These are phyloP conservation scores for Candida caryicola DNA, from an alignment of 805 yeast species.

Conservation along the genomic window DNA sequence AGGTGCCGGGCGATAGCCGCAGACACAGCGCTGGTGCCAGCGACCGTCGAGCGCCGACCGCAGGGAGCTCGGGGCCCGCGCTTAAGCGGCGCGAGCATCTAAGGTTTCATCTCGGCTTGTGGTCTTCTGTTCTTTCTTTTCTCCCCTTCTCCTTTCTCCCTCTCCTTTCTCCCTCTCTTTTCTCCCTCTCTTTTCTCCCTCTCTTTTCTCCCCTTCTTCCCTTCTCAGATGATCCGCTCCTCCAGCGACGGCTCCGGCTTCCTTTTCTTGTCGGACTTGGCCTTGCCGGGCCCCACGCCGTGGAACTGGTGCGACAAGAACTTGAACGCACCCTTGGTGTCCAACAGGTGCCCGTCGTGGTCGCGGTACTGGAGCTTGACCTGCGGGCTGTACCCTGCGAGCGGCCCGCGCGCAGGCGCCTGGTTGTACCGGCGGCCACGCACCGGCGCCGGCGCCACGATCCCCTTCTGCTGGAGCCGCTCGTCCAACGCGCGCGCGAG, in stretches of 20 bases:
- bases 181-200: conserved; percentile 6
- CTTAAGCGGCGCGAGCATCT: conserved; percentile 2
- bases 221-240: too few relatives aligned
- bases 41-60: too few relatives aligned
- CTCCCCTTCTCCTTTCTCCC: neutral
- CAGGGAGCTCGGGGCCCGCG: too few relatives aligned
- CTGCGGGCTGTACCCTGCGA: conserved; percentile 41
- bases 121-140: too few relatives aligned
- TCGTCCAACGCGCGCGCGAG: conserved; percentile 30
- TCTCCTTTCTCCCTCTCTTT: too few relatives aligned
- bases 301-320: conserved; percentile 76
- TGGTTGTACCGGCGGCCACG: conserved; percentile 1
- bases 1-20: too few relatives aligned
- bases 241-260: too few relatives aligned
- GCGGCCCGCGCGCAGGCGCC: conserved; percentile 10
- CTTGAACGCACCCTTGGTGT: conserved; percentile 73
- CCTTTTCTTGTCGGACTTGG: conserved; percentile 9
- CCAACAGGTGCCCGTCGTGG: conserved; percentile 56
- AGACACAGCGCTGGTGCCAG: too few relatives aligned
- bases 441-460: conserved; percentile 10
- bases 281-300: conserved; percentile 44
- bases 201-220: too few relatives aligned
- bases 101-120: neutral
- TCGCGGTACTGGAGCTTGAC: conserved; percentile 61
- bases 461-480: conserved; percentile 24